Percentiles rank a stretch among this genome's conserved stretches.
Evolutionary conservation across 805 yeast species (phyloP).

Genomic region (Kluyveromyces siamensis): DNA sequence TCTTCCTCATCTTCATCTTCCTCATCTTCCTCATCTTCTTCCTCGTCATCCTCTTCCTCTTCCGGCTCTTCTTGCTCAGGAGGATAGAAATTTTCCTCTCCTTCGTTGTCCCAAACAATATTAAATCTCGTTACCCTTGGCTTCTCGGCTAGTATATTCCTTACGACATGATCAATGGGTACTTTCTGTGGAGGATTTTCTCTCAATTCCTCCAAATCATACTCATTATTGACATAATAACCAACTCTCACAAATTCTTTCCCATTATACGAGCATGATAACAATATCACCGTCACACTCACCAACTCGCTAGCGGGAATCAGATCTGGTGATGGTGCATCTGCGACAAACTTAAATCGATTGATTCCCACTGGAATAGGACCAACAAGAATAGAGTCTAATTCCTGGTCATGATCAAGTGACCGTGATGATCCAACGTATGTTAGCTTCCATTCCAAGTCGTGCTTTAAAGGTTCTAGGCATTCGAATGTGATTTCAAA

Average conservation of each 20-base stretch:
- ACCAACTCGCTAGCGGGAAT: conserved; percentile 95
- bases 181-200: conserved; percentile 92
- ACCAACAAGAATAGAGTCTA: conserved; percentile 94
- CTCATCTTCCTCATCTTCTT: conserved; percentile 43
- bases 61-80: conserved; percentile 60
- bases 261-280: conserved; percentile 89
- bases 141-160: conserved; percentile 92
- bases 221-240: conserved; percentile 94
- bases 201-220: conserved; percentile 84
- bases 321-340: conserved; percentile 92
- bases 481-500: conserved; percentile 98
- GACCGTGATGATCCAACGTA: conserved; percentile 95
- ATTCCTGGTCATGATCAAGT: conserved; percentile 90
- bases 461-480: conserved; percentile 74
- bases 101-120: conserved; percentile 90
- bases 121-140: conserved; percentile 96
- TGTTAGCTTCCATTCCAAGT: conserved; percentile 94
- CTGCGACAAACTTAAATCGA: conserved; percentile 86
- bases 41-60: conserved; percentile 57
- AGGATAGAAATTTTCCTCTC: conserved; percentile 63
- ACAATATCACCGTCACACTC: conserved; percentile 84
- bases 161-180: conserved; percentile 85
- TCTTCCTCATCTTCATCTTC: conserved; percentile 39
- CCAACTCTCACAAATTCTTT: conserved; percentile 96
- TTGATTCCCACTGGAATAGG: conserved; percentile 98